A percentile compares a stretch with the other conserved stretches of the same genome.
Evolutionary conservation across 2,329 filamentous ascomycete species (phyloP).

Genomic region (Aspergillus tanneri): DNA sequence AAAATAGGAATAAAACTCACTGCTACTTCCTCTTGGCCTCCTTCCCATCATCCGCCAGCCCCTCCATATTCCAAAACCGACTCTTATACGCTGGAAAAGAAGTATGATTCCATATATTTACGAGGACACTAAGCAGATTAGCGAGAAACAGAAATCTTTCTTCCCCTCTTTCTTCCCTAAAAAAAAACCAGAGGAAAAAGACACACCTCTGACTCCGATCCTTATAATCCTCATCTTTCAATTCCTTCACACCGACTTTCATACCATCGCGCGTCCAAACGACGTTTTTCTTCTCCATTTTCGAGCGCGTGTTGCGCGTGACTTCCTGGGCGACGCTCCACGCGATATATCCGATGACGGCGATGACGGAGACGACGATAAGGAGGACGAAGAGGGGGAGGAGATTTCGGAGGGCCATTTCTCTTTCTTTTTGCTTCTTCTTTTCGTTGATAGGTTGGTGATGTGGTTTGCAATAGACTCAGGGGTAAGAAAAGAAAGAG

Average conservation of each 20-base stretch:
- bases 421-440: slow-evolving; percentile 2
- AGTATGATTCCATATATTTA: slow-evolving; percentile 51
- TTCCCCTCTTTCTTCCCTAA: too few relatives aligned
- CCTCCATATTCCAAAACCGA: slow-evolving; percentile 42
- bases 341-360: slow-evolving; percentile 56
- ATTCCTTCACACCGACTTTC: slow-evolving; percentile 60
- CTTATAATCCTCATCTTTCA: slow-evolving; percentile 57
- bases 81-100: slow-evolving; percentile 49
- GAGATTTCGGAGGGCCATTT: slow-evolving; percentile 36
- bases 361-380: slow-evolving; percentile 51
- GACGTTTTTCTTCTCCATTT: slow-evolving; percentile 65
- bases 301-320: slow-evolving; percentile 55
- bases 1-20: too few relatives aligned
- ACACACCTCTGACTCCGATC: slow-evolving; percentile 58
- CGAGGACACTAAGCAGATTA: slow-evolving; percentile 39
- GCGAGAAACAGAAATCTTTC: not conserved
- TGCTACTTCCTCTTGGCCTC: slow-evolving; percentile 31
- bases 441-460: not conserved
- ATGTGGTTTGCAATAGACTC: not conserved
- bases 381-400: slow-evolving; percentile 59
- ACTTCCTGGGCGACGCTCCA: slow-evolving; percentile 61
- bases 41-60: slow-evolving; percentile 17
- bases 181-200: not conserved
- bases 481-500: not conserved
- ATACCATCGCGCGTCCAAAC: slow-evolving; percentile 60